Conservation (phyloP, 164 flowering plant genomes). For the Warburgia ugandensis region DNA sequence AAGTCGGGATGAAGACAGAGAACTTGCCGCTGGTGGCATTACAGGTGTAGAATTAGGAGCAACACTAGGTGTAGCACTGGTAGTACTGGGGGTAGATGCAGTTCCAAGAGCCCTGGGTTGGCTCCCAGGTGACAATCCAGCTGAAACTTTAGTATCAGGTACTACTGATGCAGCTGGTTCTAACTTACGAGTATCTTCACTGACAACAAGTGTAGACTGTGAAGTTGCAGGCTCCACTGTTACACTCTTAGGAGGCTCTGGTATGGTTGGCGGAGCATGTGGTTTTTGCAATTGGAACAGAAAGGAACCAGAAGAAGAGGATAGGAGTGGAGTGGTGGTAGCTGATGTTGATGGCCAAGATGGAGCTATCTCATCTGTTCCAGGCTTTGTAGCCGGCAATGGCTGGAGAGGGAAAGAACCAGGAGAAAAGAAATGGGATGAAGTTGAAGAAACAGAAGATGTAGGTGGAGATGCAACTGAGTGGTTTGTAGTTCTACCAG, state of each 20-base stretch:
- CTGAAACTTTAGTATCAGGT: conserved; percentile 19
- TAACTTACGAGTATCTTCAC: neutral
- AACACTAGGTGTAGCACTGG: conserved; percentile 15
- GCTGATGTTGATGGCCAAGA: neutral
- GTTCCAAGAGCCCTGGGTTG: conserved; percentile 15
- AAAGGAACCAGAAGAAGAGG: conserved; percentile 7
- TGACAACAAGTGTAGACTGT: conserved; percentile 16
- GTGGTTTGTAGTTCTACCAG: conserved; percentile 16
- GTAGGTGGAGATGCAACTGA: conserved; percentile 6
- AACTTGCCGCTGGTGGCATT: conserved; percentile 16
- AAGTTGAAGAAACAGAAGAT: neutral
- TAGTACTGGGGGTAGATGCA: conserved; percentile 7
- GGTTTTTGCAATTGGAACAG: conserved; percentile 19
- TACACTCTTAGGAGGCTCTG: conserved; percentile 11
- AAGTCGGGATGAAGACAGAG: conserved; percentile 15
- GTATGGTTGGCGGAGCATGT: conserved; percentile 5
- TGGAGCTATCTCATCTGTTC: neutral
- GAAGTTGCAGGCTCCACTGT: conserved; percentile 11
- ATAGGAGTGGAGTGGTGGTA: conserved; percentile 1
- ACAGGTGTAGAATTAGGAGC: conserved; percentile 22
- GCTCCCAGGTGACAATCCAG: conserved; percentile 20
- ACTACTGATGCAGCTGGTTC: conserved; percentile 9
- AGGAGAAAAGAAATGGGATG: neutral
- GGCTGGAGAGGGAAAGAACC: too few relatives aligned
- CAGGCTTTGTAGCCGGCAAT: neutral